phyloP scores from a whole-genome alignment of 2,329 filamentous ascomycete genomes.

The Grosmannia penicillata region DNA sequence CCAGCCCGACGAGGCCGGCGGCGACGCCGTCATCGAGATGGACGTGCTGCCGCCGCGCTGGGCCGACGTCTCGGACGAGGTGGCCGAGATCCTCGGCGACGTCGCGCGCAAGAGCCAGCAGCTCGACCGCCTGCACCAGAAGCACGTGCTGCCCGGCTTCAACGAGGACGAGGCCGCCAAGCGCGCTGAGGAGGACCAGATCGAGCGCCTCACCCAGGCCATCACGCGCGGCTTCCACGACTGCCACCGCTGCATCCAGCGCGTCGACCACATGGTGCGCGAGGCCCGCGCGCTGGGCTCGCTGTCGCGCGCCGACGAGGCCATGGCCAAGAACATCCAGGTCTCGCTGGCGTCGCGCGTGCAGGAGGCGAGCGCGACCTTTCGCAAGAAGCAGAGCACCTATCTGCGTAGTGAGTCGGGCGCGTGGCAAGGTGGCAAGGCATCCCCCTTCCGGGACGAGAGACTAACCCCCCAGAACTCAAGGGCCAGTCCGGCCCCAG shows the following conservation, averaged over 20 bases:
- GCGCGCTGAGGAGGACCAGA: slow-evolving; percentile 72
- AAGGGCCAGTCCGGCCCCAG: slow-evolving; percentile 44
- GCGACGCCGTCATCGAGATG: slow-evolving; percentile 96
- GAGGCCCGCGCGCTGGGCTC: slow-evolving; percentile 60
- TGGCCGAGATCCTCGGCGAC: slow-evolving; percentile 65
- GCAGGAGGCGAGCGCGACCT: slow-evolving; percentile 80
- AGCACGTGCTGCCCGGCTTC: slow-evolving; percentile 91
- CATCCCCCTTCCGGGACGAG: neutral
- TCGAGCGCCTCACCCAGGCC: slow-evolving; percentile 77
- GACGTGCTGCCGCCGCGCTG: slow-evolving; percentile 87
- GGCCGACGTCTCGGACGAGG: slow-evolving; percentile 90
- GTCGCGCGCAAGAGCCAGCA: slow-evolving; percentile 72
- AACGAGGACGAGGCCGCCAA: slow-evolving; percentile 79
- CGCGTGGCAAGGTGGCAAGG: neutral
- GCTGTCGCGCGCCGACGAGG: slow-evolving; percentile 73
- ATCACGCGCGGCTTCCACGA: slow-evolving; percentile 82
- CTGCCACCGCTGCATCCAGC: slow-evolving; percentile 79
- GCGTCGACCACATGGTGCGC: slow-evolving; percentile 73
- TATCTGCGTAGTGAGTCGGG: slow-evolving; percentile 77
- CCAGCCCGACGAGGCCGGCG: slow-evolving; percentile 55
- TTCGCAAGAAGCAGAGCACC: slow-evolving; percentile 92
- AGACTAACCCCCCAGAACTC: slow-evolving; percentile 40
- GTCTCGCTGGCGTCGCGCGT: slow-evolving; percentile 77
- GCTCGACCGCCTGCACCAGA: slow-evolving; percentile 87
- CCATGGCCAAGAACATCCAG: slow-evolving; percentile 92